phyloP scores from a whole-genome alignment of 139 green algal genomes.

The Diplosphaera chodatii region DNA sequence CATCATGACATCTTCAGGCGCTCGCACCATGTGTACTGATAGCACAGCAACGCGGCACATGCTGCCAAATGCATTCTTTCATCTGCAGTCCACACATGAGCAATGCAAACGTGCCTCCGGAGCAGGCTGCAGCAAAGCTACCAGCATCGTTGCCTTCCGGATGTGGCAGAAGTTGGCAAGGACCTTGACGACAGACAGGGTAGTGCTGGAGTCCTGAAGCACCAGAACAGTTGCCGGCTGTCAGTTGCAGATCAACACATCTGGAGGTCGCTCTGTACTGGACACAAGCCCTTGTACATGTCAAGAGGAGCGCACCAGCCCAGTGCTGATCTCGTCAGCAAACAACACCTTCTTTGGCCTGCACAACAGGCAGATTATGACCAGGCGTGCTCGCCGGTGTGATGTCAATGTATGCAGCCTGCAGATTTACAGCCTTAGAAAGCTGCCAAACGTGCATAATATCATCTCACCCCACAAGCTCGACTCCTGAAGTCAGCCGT shows the following conservation, averaged over 20 bases:
- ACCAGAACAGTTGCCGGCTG: too few relatives aligned
- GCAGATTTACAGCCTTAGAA: too few relatives aligned
- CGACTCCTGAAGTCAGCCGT: conserved; percentile 35
- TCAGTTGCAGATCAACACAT: too few relatives aligned
- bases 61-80: too few relatives aligned
- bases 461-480: not conserved
- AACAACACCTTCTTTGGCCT: conserved; percentile 36
- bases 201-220: too few relatives aligned
- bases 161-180: conserved; percentile 17
- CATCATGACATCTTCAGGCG: not conserved
- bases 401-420: too few relatives aligned
- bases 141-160: conserved; percentile 22
- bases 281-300: too few relatives aligned
- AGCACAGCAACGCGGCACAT: too few relatives aligned
- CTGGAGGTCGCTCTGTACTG: conserved; percentile 33
- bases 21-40: too few relatives aligned
- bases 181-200: too few relatives aligned
- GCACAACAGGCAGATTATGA: not conserved
- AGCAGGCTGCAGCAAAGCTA: conserved; percentile 41
- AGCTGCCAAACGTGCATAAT: not conserved
- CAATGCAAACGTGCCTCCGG: conserved; percentile 28
- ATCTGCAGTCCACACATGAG: too few relatives aligned
- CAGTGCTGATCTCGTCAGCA: conserved; percentile 22
- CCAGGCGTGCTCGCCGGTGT: not conserved
- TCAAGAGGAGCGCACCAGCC: too few relatives aligned